phyloP scores from a whole-genome alignment of 345 rosid genomes.

The Excoecaria agallocha region DNA sequence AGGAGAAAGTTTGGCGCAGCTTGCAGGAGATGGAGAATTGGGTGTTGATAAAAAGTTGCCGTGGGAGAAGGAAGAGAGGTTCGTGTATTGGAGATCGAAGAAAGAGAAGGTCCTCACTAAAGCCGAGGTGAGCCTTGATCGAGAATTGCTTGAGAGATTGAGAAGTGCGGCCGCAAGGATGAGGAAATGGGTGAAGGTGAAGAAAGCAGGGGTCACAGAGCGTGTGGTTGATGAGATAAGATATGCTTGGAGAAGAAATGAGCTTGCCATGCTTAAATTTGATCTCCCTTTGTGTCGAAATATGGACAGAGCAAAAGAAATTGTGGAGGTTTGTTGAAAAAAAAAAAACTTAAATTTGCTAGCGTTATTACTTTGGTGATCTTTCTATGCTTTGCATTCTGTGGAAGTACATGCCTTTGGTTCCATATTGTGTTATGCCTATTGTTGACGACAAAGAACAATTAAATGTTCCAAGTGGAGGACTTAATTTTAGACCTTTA shows the following conservation, averaged over 20 bases:
- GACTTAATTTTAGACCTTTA: not conserved
- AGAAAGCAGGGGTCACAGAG: constrained; percentile 78
- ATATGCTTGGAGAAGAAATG: constrained; percentile 49
- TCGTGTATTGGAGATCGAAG: constrained; percentile 51
- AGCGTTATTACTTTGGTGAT: not conserved
- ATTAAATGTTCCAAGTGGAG: not conserved
- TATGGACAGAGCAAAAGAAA: constrained; percentile 85
- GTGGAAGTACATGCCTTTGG: too few relatives aligned
- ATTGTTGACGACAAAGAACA: not conserved
- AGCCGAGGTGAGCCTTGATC: constrained; percentile 56
- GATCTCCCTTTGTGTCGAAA: constrained; percentile 66
- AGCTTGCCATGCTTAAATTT: constrained; percentile 75
- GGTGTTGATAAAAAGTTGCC: constrained; percentile 46
- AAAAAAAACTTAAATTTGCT: too few relatives aligned
- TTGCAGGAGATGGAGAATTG: constrained; percentile 23
- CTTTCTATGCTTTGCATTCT: not conserved
- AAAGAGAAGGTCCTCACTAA: constrained; percentile 47
- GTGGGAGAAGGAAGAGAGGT: constrained; percentile 58
- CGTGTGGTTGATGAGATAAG: constrained; percentile 56
- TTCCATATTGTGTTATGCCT: not conserved
- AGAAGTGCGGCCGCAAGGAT: constrained; percentile 55
- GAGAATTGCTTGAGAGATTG: constrained; percentile 51
- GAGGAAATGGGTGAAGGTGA: constrained; percentile 83
- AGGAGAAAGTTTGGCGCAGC: constrained; percentile 25
- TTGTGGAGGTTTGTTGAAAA: constrained; percentile 53